Conservation (phyloP, 225 moss, liverwort and hornwort genomes). For the Polytrichum formosum region DNA sequence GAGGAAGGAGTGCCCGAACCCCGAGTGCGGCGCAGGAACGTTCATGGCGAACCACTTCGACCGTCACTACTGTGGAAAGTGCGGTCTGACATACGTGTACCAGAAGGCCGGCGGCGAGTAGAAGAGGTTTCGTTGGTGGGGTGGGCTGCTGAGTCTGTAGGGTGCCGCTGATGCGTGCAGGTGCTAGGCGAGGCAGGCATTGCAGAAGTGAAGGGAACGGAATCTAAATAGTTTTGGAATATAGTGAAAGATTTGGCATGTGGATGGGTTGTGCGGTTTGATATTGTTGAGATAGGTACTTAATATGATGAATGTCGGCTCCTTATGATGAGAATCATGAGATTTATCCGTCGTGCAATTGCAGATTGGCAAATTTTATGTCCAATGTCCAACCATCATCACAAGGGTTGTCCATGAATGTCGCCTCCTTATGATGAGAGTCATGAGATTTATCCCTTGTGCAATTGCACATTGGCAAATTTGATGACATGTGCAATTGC, state of each 20-base stretch:
- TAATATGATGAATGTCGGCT: conserved; percentile 6
- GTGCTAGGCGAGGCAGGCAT: not conserved
- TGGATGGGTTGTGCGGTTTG: too few species aligned
- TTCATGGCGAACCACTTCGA: conserved; percentile 61
- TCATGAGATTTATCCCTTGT: too few species aligned
- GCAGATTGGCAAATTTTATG: too few species aligned
- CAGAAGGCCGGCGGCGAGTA: conserved; percentile 44
- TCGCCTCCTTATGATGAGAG: too few species aligned
- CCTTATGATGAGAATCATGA: conserved; percentile 65
- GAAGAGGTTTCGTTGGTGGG: not conserved
- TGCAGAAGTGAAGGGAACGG: too few species aligned
- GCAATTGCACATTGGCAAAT: too few species aligned
- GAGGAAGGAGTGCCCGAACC: conserved; percentile 55
- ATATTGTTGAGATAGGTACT: too few species aligned
- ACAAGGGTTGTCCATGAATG: too few species aligned
- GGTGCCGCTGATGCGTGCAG: conserved; percentile 6
- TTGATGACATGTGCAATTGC: too few species aligned
- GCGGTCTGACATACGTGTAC: conserved; percentile 46
- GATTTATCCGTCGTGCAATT: not conserved
- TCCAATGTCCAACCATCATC: too few species aligned
- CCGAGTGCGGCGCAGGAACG: conserved; percentile 50
- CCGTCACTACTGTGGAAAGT: conserved; percentile 59
- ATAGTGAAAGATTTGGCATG: too few species aligned
- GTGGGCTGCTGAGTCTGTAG: not conserved
- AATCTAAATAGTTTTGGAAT: too few species aligned